Percentiles rank a stretch among this genome's conserved stretches.
Evolutionary conservation across 2,329 filamentous ascomycete species (phyloP).

Genomic region (Penicillium occitanis): DNA sequence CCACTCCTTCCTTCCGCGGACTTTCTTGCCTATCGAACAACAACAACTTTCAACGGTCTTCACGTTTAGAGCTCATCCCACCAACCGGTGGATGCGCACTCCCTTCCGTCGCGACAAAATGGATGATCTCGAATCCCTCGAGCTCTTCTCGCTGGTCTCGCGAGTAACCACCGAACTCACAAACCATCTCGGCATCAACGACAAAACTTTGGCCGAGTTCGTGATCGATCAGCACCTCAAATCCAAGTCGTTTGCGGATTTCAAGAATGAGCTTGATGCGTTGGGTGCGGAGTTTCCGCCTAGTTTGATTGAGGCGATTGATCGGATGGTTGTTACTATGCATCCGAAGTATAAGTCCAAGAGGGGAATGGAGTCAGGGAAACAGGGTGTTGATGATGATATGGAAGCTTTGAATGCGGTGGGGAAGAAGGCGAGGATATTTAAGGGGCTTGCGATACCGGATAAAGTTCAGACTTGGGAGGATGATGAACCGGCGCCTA

Average conservation of each 20-base stretch:
- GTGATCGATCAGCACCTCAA: conserved; percentile 86
- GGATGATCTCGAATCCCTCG: conserved; percentile 89
- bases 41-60: conserved; percentile 1
- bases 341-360: conserved; percentile 81
- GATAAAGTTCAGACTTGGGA: conserved; percentile 65
- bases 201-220: conserved; percentile 95
- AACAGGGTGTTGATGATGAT: conserved; percentile 44
- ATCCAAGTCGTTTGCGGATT: conserved; percentile 68
- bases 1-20: conserved; percentile 15
- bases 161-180: conserved; percentile 92
- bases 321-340: conserved; percentile 82
- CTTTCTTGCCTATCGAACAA: not conserved
- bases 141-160: conserved; percentile 89
- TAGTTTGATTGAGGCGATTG: conserved; percentile 86
- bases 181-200: conserved; percentile 86
- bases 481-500: conserved; percentile 47
- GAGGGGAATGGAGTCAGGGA: conserved; percentile 34
- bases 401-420: conserved; percentile 47
- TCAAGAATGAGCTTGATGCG: conserved; percentile 70
- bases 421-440: conserved; percentile 80
- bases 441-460: conserved; percentile 83
- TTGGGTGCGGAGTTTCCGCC: conserved; percentile 81
- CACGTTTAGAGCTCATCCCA: conserved; percentile 7
- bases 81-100: conserved; percentile 13
- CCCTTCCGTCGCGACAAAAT: conserved; percentile 48